Evolutionary conservation across 257 asterid genomes (phyloP).

Genomic region (Vinca minor): DNA sequence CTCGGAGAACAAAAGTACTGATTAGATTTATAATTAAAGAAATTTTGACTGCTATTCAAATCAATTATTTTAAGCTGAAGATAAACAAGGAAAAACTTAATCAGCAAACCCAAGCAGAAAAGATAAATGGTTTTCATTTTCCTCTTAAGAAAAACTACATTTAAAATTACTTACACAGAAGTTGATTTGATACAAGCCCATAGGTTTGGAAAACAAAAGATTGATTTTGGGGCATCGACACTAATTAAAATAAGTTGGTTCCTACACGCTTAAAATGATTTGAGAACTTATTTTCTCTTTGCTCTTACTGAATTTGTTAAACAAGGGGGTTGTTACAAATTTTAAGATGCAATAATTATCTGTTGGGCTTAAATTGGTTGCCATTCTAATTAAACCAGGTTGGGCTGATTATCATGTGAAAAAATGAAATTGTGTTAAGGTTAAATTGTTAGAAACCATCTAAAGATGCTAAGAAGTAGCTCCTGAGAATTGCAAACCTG

Average conservation of each 20-base stretch:
- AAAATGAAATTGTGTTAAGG: neutral
- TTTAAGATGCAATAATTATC: neutral
- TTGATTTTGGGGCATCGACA: neutral
- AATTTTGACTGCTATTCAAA: neutral
- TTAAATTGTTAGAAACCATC: neutral
- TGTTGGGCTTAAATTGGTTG: neutral
- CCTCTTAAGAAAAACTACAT: neutral
- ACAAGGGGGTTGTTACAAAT: neutral
- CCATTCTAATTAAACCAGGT: neutral
- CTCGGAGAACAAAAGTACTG: neutral
- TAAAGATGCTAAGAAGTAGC: neutral
- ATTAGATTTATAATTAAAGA: no score
- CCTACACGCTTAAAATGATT: neutral
- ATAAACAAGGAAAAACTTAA: neutral
- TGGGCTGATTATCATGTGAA: neutral
- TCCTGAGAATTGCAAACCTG: conserved; percentile 42
- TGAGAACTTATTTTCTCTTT: neutral
- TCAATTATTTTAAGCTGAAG: neutral
- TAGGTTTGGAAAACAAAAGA: neutral
- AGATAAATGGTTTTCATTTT: neutral
- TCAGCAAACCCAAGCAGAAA: neutral
- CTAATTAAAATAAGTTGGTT: neutral
- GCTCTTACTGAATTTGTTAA: neutral
- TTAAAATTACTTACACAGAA: neutral
- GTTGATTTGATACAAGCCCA: neutral